phyloP scores from a whole-genome alignment of 495 filamentous ascomycete species.

The Talaromyces proteolyticus region DNA sequence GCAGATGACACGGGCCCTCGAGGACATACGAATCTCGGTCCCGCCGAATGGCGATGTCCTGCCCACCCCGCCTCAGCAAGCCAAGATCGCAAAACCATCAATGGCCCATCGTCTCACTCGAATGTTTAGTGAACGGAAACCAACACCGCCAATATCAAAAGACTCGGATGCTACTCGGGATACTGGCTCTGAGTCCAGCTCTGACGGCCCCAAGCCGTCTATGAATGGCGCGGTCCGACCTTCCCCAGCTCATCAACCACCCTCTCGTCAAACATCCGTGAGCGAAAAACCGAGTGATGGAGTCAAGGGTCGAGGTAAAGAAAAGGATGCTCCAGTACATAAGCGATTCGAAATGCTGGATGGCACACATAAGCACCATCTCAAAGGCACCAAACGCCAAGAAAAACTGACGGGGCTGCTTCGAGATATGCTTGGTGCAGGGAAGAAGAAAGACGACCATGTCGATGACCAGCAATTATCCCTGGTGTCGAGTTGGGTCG shows the following conservation, averaged over 20 bases:
- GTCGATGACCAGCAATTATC: constrained; percentile 75
- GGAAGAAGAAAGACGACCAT: constrained; percentile 63
- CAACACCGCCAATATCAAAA: constrained; percentile 25
- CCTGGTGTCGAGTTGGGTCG: constrained; percentile 92
- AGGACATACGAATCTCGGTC: constrained; percentile 39
- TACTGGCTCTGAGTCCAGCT: constrained; percentile 33
- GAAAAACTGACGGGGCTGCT: constrained; percentile 94
- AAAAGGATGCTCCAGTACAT: constrained; percentile 37
- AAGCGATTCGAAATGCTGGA: constrained; percentile 58
- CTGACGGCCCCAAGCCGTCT: constrained; percentile 24
- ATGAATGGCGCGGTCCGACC: constrained; percentile 28
- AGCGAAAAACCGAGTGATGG: constrained; percentile 16
- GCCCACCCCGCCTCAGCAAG: constrained; percentile 23
- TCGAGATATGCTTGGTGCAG: constrained; percentile 69
- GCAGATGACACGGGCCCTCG: constrained; percentile 40
- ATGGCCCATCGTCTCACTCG: constrained; percentile 54
- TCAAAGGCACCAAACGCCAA: constrained; percentile 82
- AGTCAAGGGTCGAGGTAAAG: constrained; percentile 25
- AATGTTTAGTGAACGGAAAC: constrained; percentile 47
- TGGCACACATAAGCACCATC: constrained; percentile 76
- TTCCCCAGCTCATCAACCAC: constrained; percentile 33
- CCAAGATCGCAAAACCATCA: constrained; percentile 40
- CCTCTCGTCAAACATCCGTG: constrained; percentile 33
- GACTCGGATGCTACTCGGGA: constrained; percentile 12
- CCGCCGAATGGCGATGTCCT: constrained; percentile 28